Evolutionary conservation across 2,329 filamentous ascomycete species (phyloP), one percentile per base, ranked within the genome.

Genomic region (Ophiocordyceps camponoti-saundersi): DNA sequence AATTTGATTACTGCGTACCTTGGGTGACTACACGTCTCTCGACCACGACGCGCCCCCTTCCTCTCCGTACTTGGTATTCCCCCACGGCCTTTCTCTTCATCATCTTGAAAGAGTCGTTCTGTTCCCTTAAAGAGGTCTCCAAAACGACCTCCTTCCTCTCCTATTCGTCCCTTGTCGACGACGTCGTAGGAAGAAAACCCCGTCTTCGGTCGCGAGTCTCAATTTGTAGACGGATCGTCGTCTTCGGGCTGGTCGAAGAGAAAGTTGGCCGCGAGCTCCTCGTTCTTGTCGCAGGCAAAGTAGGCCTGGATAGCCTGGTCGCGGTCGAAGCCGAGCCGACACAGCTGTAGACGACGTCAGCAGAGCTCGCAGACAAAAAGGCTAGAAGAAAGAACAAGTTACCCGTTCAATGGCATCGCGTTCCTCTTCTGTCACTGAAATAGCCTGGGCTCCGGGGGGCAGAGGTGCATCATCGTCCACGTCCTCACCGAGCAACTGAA

Each of bases 251-350:
- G 88, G 57, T 98, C 92, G 61, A 98, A 98, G 50, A 98, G 73
- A 66, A 95, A 96, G 68, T 98, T 98, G 53, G 92, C 92, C 1
- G 92, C 92, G 46, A 98, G 74, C 66, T 98, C 92, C 68, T 98
- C 92, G 64, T 98, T 96, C 77, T 96, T 98, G 67, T 98, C 92
- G 65, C 92, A 98, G 32, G 92, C 92, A 62, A 98, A 98, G 69
- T 96, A 98, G 23, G 92, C 92, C 68, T 98, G 90, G 55, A 96
- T 95, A 46, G 92, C 92, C 56, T 88, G 79, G 56, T 96, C 88
- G 50, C 89, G 81, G 57, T 90, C 80, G 62, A 98, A 98, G 34
- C 92, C 92, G 42, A 98, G 80, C 52, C 85, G 83, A 68, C 87
- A 95, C 59, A 98, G 73, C 85, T 94, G 32, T 12, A 13, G 40